Conservation (phyloP, 2,329 filamentous ascomycete species). For the Colletotrichum spinosum region DNA sequence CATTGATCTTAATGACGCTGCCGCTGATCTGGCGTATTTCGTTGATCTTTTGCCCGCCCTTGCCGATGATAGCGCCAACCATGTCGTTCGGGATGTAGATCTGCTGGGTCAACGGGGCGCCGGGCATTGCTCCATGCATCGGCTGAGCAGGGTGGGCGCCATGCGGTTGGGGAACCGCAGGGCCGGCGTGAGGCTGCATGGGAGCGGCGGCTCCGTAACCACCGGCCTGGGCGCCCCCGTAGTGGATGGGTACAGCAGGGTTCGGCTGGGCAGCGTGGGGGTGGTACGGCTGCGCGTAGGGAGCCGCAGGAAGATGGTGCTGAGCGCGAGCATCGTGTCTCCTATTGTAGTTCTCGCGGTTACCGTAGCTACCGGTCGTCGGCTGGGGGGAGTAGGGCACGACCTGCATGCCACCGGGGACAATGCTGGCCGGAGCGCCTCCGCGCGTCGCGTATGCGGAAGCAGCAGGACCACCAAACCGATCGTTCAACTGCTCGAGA, state of each 20-base stretch:
- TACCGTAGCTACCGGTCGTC: slow-evolving; percentile 90
- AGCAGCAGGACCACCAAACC: slow-evolving; percentile 93
- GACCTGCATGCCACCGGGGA: slow-evolving; percentile 98
- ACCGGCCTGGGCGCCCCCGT: slow-evolving; percentile 72
- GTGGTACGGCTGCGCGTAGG: slow-evolving; percentile 81
- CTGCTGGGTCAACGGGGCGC: slow-evolving; percentile 92
- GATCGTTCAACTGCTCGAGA: slow-evolving; percentile 95
- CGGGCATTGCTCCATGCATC: slow-evolving; percentile 76
- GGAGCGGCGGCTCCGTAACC: slow-evolving; percentile 85
- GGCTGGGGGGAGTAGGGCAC: slow-evolving; percentile 97
- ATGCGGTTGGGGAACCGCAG: slow-evolving; percentile 65
- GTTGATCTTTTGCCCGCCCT: slow-evolving; percentile 99
- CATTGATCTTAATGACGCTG: slow-evolving; percentile 99
- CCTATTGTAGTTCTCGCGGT: slow-evolving; percentile 84
- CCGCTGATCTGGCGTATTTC: slow-evolving; percentile 97
- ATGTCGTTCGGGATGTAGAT: slow-evolving; percentile 99
- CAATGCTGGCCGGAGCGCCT: slow-evolving; percentile 90
- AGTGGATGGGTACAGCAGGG: slow-evolving; percentile 79
- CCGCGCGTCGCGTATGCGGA: slow-evolving; percentile 98
- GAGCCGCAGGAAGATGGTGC: slow-evolving; percentile 77
- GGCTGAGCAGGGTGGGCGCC: slow-evolving; percentile 73
- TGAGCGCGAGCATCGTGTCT: slow-evolving; percentile 76
- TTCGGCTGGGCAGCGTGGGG: slow-evolving; percentile 71
- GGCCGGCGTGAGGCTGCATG: slow-evolving; percentile 78
- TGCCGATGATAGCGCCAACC: slow-evolving; percentile 99